Base-by-base conservation (phyloP, 1,139 yeast genomes). In the Candida gigantensis region DNA sequence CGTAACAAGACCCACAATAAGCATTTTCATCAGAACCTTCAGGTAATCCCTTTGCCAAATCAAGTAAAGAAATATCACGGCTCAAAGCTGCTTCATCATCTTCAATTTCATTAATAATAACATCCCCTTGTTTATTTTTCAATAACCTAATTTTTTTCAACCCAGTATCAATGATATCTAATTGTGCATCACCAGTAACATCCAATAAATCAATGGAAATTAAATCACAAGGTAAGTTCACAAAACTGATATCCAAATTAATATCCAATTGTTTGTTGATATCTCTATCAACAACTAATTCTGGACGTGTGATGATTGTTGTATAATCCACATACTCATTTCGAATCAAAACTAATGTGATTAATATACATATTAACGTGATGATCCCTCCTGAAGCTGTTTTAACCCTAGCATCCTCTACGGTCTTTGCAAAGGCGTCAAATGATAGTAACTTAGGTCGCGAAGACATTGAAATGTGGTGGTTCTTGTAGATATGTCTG, bases 341-440 rank as follows among this genome's bases (percentile, higher is more conserved):
- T 16, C 82, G 47, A 36, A 89, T 67, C 46, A 92, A 71, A 40
- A 84, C 51, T 18, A 83, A 42, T 19, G 88, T 83, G 5, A 85
- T 71, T 12, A 79, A 37, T 1, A 81, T 57, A 53, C 97, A 84
- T 5, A 79, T 63, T 33, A 92, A 57, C 6, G 97, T 89, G 50
- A 92, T 86, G 26, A 88, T 53, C 2, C 97, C 98, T 35, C 98
- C 98, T 5, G 92, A 74, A 3, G 90, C 74, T 3, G 98, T 92
- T 47, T 85, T 80, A 43, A 92, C 79, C 40, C 87, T 75, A 5
- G 96, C 95, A 58, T 92, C 98, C 52, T 90, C 97, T 30, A 87
- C 90, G 5, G 97, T 88, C 62, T 89, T 90, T 23, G 96, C 81
- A 61, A 92, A 92, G 9, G 95, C 96, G 61, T 92, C 98, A 44